Percentiles rank a stretch among this genome's conserved stretches.
These are phyloP conservation scores for Trichoderma pleuroti DNA, from an alignment of 2,329 filamentous ascomycete genomes.

Conservation along the genomic window DNA sequence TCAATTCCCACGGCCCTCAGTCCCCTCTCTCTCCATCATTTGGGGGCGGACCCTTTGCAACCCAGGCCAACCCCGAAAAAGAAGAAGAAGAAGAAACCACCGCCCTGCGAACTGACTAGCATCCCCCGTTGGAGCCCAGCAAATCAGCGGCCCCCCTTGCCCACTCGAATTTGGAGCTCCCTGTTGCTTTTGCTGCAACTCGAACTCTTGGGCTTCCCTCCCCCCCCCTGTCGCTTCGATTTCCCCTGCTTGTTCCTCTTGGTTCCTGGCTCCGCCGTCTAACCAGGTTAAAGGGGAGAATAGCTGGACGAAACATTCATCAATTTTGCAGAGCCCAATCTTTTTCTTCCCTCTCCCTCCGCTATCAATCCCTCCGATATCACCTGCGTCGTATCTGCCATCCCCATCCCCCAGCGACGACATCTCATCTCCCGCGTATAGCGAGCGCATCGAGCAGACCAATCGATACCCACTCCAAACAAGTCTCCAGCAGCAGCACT, in stretches of 20 bases:
- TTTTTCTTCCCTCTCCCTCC: not conserved
- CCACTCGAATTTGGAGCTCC: conserved; percentile 17
- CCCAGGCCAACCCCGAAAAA: not conserved
- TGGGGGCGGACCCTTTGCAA: too few species aligned
- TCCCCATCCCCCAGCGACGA: conserved; percentile 5
- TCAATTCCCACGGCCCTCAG: not conserved
- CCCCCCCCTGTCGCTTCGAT: conserved; percentile 14
- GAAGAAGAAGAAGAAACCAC: not conserved
- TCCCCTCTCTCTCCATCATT: not conserved
- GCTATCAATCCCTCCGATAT: conserved; percentile 11
- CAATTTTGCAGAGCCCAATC: conserved; percentile 16
- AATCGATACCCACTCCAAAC: not conserved
- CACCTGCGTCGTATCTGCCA: not conserved
- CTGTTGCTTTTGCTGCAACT: conserved; percentile 16
- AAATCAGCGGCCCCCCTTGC: conserved; percentile 11
- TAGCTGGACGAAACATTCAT: conserved; percentile 14
- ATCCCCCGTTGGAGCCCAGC: conserved; percentile 6
- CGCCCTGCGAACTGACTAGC: conserved; percentile 8
- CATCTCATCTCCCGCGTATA: not conserved
- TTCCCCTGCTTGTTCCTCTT: conserved; percentile 12
- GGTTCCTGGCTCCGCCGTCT: conserved; percentile 16
- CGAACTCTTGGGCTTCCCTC: conserved; percentile 1
- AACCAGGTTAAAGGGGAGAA: conserved; percentile 15
- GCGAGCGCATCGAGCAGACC: not conserved
- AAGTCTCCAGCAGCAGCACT: not conserved